Conservation (phyloP, 83 land plant genomes). For the Larix sibirica region DNA sequence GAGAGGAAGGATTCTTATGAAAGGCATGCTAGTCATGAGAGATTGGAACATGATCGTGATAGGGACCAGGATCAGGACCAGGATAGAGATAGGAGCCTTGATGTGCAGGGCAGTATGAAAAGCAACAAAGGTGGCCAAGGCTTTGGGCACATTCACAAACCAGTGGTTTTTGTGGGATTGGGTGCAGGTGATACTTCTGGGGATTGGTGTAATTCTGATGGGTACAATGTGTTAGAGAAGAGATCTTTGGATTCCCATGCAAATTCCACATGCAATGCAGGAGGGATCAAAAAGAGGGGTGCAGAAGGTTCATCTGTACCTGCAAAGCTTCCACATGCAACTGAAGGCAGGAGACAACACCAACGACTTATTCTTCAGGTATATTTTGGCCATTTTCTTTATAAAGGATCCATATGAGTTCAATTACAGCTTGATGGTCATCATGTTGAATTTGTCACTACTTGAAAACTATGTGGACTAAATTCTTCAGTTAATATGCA, state of each 20-base stretch:
- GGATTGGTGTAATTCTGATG: neutral
- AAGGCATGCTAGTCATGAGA: neutral
- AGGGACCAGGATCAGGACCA: neutral
- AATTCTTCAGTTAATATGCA: too few relatives aligned
- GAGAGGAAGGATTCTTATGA: conserved; percentile 4
- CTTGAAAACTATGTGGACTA: too few relatives aligned
- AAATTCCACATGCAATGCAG: conserved; percentile 15
- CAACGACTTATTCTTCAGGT: too few relatives aligned
- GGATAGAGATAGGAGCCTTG: neutral
- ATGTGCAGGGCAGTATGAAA: neutral
- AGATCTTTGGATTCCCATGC: conserved; percentile 26
- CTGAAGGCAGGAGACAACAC: neutral
- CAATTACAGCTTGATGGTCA: too few relatives aligned
- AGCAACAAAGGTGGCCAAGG: neutral
- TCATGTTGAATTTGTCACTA: too few relatives aligned
- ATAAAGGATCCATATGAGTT: too few relatives aligned
- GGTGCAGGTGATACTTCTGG: neutral
- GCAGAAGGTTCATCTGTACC: neutral
- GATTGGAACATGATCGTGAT: neutral
- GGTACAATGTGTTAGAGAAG: neutral
- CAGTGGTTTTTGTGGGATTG: neutral
- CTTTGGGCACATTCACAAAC: neutral
- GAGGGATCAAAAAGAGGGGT: neutral
- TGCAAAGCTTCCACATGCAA: neutral
- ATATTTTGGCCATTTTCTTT: too few relatives aligned